Conservation (phyloP, 106 monocot genomes). For the Apostasia shenzhenica region DNA sequence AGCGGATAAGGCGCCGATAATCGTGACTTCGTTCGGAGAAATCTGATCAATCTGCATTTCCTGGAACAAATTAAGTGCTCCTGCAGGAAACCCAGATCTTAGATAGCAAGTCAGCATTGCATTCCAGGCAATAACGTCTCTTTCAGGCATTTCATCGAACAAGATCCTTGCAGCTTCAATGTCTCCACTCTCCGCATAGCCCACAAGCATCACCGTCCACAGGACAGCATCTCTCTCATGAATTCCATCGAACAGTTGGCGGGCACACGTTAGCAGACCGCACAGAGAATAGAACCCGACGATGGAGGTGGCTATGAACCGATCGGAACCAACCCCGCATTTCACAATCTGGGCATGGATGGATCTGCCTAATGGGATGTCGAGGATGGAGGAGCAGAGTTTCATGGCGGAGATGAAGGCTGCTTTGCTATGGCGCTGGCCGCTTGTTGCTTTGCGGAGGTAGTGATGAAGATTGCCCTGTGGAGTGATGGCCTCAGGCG, state of each 20-base stretch:
- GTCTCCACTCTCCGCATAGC: constrained; percentile 16
- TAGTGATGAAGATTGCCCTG: constrained; percentile 6
- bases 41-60: constrained; percentile 32
- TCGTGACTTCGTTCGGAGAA: constrained; percentile 25
- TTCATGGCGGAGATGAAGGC: constrained; percentile 38
- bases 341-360: constrained; percentile 43
- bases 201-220: constrained; percentile 27
- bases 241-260: constrained; percentile 29
- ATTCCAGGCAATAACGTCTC: constrained; percentile 47
- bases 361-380: constrained; percentile 18
- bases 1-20: constrained; percentile 30
- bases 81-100: constrained; percentile 10
- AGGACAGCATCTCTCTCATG: constrained; percentile 23
- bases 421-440: constrained; percentile 18
- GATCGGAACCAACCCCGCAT: constrained; percentile 16
- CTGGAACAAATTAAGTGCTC: constrained; percentile 32
- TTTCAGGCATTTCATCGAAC: constrained; percentile 32
- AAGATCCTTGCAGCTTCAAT: constrained; percentile 21
- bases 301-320: constrained; percentile 35
- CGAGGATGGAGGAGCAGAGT: constrained; percentile 10
- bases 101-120: constrained; percentile 39
- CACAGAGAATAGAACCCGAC: constrained; percentile 28
- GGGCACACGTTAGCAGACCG: constrained; percentile 9
- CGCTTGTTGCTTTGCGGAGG: constrained; percentile 10
- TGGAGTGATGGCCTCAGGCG: not conserved